phyloP scores from a whole-genome alignment of 2,329 filamentous ascomycete species.

The Dactylellina parvicollis region DNA sequence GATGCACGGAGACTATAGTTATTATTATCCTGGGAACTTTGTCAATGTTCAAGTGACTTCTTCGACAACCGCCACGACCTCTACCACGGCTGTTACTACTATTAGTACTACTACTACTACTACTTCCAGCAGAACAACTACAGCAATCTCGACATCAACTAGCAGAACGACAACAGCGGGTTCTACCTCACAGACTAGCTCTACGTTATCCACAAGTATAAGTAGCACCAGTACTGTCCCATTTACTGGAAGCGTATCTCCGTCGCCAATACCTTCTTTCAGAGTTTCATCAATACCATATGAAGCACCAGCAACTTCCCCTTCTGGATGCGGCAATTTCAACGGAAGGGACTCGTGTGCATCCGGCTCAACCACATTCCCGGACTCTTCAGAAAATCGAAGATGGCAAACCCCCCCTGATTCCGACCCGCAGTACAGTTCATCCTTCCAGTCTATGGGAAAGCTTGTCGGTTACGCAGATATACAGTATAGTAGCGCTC shows the following conservation, averaged over 20 bases:
- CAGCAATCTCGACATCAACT: constrained; percentile 20
- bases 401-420: constrained; percentile 59
- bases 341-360: constrained; percentile 58
- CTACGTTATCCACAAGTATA: constrained; percentile 6
- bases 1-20: constrained; percentile 34
- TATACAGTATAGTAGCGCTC: constrained; percentile 58
- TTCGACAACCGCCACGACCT: constrained; percentile 14
- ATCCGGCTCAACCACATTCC: constrained; percentile 52
- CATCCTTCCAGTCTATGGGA: constrained; percentile 57
- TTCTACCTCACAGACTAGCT: constrained; percentile 6
- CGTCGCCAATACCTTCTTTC: constrained; percentile 55
- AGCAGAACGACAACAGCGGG: constrained; percentile 19
- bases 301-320: constrained; percentile 56
- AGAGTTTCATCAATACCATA: constrained; percentile 56
- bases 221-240: constrained; percentile 24
- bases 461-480: constrained; percentile 59
- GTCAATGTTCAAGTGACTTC: constrained; percentile 56
- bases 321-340: constrained; percentile 58
- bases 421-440: constrained; percentile 54
- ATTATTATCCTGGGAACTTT: constrained; percentile 58
- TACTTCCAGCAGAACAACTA: not conserved
- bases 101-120: constrained; percentile 14
- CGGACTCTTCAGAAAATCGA: constrained; percentile 57
- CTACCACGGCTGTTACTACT: not conserved
- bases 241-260: constrained; percentile 45